A percentile compares a stretch with the other conserved stretches of the same genome.
Evolutionary conservation across 768 basidiomycete genomes (phyloP).

Genomic region (Mycena galericulata): DNA sequence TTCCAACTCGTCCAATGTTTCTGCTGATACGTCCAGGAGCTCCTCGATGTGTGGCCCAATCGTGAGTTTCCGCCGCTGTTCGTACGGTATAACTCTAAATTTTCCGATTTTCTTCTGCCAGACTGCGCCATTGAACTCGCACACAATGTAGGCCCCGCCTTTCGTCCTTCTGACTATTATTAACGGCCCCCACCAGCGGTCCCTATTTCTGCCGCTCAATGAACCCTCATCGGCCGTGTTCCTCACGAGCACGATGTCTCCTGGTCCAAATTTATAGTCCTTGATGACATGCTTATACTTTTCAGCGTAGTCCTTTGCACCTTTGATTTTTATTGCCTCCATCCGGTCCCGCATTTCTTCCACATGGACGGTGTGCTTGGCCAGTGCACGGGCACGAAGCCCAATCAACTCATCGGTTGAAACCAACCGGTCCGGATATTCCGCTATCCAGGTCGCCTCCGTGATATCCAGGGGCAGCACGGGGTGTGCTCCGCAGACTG

Average conservation of each 20-base stretch:
- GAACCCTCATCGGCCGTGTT: slow-evolving; percentile 39
- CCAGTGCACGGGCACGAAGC: slow-evolving; percentile 22
- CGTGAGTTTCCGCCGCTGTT: slow-evolving; percentile 14
- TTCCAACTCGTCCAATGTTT: not conserved
- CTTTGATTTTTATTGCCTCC: slow-evolving; percentile 18
- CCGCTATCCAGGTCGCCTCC: slow-evolving; percentile 43
- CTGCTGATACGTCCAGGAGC: slow-evolving; percentile 2
- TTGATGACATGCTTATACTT: slow-evolving; percentile 30
- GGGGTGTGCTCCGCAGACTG: slow-evolving; percentile 38
- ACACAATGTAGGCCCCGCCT: slow-evolving; percentile 27
- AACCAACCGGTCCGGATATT: slow-evolving; percentile 25
- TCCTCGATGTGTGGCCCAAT: slow-evolving; percentile 12
- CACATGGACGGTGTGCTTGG: slow-evolving; percentile 34
- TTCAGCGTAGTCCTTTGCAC: slow-evolving; percentile 36
- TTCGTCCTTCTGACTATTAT: slow-evolving; percentile 34
- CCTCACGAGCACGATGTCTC: slow-evolving; percentile 38
- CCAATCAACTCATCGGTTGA: slow-evolving; percentile 36
- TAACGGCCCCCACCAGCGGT: slow-evolving; percentile 41
- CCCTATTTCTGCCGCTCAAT: slow-evolving; percentile 31
- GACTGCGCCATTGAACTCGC: slow-evolving; percentile 25
- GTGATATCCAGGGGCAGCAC: slow-evolving; percentile 39
- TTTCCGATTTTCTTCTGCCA: slow-evolving; percentile 23
- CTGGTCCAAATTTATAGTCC: slow-evolving; percentile 29
- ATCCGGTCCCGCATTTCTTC: slow-evolving; percentile 28
- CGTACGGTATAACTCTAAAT: slow-evolving; percentile 24